Percentiles rank a stretch among this genome's conserved stretches.
Evolutionary conservation across 805 yeast genomes (phyloP).

Genomic region (Saccharomycopsis guyanensis): DNA sequence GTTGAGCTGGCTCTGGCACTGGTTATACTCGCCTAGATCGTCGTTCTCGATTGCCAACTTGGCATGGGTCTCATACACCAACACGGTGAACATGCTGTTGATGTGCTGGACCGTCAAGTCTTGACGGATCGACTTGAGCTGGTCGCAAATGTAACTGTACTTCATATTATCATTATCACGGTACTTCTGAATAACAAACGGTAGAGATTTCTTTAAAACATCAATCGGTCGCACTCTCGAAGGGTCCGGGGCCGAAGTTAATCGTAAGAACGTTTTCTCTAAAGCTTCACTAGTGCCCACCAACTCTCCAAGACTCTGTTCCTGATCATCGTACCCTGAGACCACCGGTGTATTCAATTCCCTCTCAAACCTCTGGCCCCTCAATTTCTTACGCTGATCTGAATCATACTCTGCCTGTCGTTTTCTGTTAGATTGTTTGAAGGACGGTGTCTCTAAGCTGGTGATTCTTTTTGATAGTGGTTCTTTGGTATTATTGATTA

Average conservation of each 20-base stretch:
- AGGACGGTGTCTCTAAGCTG: too few species aligned
- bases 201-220: slow-evolving; percentile 52
- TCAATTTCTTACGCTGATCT: slow-evolving; percentile 33
- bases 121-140: slow-evolving; percentile 86
- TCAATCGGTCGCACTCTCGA: slow-evolving; percentile 66
- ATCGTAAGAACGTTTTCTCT: slow-evolving; percentile 73
- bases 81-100: slow-evolving; percentile 64
- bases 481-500: background rate
- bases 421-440: slow-evolving; percentile 20
- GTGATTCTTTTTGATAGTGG: background rate
- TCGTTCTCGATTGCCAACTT: slow-evolving; percentile 74
- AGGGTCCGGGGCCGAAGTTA: slow-evolving; percentile 91
- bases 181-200: slow-evolving; percentile 46
- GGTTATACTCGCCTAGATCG: slow-evolving; percentile 92
- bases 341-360: slow-evolving; percentile 21
- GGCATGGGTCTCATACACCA: slow-evolving; percentile 81
- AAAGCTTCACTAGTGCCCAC: slow-evolving; percentile 59
- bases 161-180: slow-evolving; percentile 35
- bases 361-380: slow-evolving; percentile 44
- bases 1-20: slow-evolving; percentile 79
- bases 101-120: slow-evolving; percentile 90
- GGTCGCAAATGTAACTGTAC: slow-evolving; percentile 79
- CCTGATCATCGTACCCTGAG: slow-evolving; percentile 7
- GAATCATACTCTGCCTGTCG: slow-evolving; percentile 20
- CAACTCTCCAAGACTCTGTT: slow-evolving; percentile 25